Conservation (phyloP, 768 basidiomycete species). For the Brasilioporus rufonigricans region DNA sequence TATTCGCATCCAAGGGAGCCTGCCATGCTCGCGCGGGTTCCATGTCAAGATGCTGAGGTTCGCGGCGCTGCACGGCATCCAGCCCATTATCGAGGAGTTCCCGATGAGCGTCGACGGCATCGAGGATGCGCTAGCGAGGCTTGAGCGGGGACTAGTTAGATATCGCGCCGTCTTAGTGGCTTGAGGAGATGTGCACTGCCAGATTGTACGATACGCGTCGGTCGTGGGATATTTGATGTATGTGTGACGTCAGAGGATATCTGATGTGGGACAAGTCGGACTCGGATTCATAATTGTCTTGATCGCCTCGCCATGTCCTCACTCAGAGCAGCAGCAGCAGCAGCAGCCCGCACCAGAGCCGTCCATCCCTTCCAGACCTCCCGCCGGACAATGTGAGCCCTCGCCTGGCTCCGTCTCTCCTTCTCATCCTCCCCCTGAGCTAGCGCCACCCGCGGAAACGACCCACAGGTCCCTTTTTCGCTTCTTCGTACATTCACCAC, state of each 20-base stretch:
- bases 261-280: background rate
- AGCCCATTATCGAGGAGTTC: conserved; percentile 33
- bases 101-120: conserved; percentile 32
- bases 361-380: background rate
- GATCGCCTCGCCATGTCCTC: conserved; percentile 10
- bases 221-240: background rate
- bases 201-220: no score
- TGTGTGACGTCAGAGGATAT: background rate
- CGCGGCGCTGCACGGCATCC: conserved; percentile 29
- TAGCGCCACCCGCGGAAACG: conserved; percentile 59
- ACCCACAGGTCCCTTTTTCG: conserved; percentile 42
- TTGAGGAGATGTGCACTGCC: background rate
- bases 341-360: background rate
- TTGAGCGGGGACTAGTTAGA: conserved; percentile 27
- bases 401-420: background rate
- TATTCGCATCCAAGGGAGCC: conserved; percentile 25
- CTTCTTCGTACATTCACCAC: background rate
- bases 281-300: background rate
- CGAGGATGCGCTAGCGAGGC: conserved; percentile 25
- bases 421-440: conserved; percentile 5
- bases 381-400: conserved; percentile 8
- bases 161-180: conserved; percentile 32
- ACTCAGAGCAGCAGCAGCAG: conserved; percentile 9
- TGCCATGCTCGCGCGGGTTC: conserved; percentile 25
- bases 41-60: conserved; percentile 36